Evolutionary conservation across 495 filamentous ascomycete species (phyloP).

Genomic region (Talaromyces thailandensis): DNA sequence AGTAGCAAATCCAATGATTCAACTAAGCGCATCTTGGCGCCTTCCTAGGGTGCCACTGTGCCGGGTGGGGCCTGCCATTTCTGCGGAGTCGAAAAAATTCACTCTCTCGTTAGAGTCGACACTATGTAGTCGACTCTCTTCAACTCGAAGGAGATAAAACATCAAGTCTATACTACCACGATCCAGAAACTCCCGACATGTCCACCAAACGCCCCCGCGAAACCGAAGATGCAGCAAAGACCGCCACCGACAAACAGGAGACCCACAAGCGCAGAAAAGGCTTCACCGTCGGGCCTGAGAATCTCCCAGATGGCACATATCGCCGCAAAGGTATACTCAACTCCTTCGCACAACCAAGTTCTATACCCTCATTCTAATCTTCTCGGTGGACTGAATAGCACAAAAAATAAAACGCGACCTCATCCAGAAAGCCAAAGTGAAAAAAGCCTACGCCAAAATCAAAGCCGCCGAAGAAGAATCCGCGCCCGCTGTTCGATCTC

Average conservation of each 20-base stretch:
- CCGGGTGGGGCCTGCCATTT: background rate
- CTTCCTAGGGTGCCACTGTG: constrained; percentile 1
- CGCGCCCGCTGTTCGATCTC: constrained; percentile 18
- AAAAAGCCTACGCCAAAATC: constrained; percentile 86
- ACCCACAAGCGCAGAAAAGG: constrained; percentile 50
- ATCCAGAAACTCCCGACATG: constrained; percentile 36
- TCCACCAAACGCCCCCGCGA: constrained; percentile 53
- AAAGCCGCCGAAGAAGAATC: constrained; percentile 55
- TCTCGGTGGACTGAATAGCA: no score
- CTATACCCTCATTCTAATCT: no score
- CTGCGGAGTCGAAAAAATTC: constrained; percentile 2
- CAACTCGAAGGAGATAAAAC: background rate
- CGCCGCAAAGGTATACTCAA: constrained; percentile 66
- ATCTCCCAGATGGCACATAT: constrained; percentile 88
- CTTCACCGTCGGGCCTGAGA: constrained; percentile 79
- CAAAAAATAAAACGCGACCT: constrained; percentile 87
- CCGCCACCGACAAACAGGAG: constrained; percentile 28
- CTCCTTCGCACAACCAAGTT: no score
- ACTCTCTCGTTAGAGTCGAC: background rate
- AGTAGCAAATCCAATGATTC: background rate
- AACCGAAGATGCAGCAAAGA: constrained; percentile 23
- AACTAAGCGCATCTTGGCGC: background rate
- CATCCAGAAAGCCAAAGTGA: constrained; percentile 89
- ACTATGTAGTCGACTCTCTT: background rate
- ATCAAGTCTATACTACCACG: background rate